Percentiles rank a stretch among this genome's conserved stretches.
phyloP scores from a whole-genome alignment of 1,284 basidiomycete species.

The Trichosporon coremiiforme region DNA sequence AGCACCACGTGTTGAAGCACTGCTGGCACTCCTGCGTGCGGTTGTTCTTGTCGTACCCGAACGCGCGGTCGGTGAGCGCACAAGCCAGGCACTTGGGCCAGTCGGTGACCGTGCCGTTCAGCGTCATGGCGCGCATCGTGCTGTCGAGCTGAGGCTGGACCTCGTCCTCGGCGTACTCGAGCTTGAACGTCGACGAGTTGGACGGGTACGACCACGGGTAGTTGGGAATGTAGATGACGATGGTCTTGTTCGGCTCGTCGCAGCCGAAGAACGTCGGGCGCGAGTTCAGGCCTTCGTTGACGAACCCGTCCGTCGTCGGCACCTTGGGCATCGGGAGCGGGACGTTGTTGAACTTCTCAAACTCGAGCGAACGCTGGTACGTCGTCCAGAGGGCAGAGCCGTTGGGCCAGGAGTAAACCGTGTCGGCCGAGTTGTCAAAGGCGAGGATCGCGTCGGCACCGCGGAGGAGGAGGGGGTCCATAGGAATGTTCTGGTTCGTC shows the following conservation, averaged over 20 bases:
- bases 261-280: constrained; percentile 58
- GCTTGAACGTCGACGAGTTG: constrained; percentile 56
- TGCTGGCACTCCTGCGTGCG: constrained; percentile 48
- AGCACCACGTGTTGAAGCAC: constrained; percentile 56
- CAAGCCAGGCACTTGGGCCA: constrained; percentile 58
- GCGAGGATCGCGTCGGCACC: constrained; percentile 61
- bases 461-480: constrained; percentile 61
- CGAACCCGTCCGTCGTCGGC: constrained; percentile 58
- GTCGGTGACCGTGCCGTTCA: constrained; percentile 49
- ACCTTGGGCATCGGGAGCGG: constrained; percentile 56
- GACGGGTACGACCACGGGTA: constrained; percentile 58
- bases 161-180: constrained; percentile 53
- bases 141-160: constrained; percentile 47
- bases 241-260: constrained; percentile 55
- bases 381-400: constrained; percentile 57
- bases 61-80: constrained; percentile 56
- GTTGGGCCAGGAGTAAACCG: constrained; percentile 60
- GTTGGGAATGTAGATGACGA: constrained; percentile 58
- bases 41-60: constrained; percentile 41
- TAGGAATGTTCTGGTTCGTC: constrained; percentile 59
- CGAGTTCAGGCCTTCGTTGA: constrained; percentile 60
- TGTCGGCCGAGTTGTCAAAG: constrained; percentile 61
- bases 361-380: constrained; percentile 41
- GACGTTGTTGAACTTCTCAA: constrained; percentile 40
- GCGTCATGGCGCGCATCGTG: constrained; percentile 46